Percentiles rank a stretch among this genome's conserved stretches.
Evolutionary conservation across 495 filamentous ascomycete species (phyloP).

Genomic region (Chaetomium fimeti): DNA sequence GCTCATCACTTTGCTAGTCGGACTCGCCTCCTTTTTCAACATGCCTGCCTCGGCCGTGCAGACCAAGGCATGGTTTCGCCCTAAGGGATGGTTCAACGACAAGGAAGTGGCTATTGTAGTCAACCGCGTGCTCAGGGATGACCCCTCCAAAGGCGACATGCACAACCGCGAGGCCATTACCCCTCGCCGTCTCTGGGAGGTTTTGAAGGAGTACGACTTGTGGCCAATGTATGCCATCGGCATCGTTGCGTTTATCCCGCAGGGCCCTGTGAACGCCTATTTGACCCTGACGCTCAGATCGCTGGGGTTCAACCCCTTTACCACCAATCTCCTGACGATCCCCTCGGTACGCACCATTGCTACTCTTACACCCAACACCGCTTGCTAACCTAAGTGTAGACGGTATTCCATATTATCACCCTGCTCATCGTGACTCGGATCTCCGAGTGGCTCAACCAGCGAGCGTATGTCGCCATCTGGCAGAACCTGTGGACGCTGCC

Average conservation of each 20-base stretch:
- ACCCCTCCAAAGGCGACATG: slow-evolving; percentile 63
- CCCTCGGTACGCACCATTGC: slow-evolving; percentile 42
- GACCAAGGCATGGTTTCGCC: slow-evolving; percentile 52
- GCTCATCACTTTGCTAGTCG: slow-evolving; percentile 51
- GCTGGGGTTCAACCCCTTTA: slow-evolving; percentile 64
- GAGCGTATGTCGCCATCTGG: slow-evolving; percentile 24
- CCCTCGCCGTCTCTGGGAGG: slow-evolving; percentile 55
- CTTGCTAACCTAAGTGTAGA: background rate
- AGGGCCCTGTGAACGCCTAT: slow-evolving; percentile 53
- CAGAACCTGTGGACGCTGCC: slow-evolving; percentile 44
- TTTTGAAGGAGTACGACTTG: slow-evolving; percentile 65
- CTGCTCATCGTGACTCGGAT: slow-evolving; percentile 39
- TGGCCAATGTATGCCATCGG: slow-evolving; percentile 70
- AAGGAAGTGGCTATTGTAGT: slow-evolving; percentile 63
- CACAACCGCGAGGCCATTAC: slow-evolving; percentile 61
- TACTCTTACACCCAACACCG: background rate
- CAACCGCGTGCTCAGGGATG: slow-evolving; percentile 69
- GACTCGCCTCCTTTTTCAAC: slow-evolving; percentile 53
- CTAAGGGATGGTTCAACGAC: slow-evolving; percentile 50
- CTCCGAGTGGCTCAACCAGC: slow-evolving; percentile 45
- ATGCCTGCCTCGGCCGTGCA: slow-evolving; percentile 56
- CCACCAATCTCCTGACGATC: slow-evolving; percentile 68
- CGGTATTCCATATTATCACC: slow-evolving; percentile 45
- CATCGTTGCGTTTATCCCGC: slow-evolving; percentile 56
- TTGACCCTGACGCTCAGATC: slow-evolving; percentile 60